phyloP scores from a whole-genome alignment of 2,329 filamentous ascomycete species.

The Trichoderma atrobrunneum region DNA sequence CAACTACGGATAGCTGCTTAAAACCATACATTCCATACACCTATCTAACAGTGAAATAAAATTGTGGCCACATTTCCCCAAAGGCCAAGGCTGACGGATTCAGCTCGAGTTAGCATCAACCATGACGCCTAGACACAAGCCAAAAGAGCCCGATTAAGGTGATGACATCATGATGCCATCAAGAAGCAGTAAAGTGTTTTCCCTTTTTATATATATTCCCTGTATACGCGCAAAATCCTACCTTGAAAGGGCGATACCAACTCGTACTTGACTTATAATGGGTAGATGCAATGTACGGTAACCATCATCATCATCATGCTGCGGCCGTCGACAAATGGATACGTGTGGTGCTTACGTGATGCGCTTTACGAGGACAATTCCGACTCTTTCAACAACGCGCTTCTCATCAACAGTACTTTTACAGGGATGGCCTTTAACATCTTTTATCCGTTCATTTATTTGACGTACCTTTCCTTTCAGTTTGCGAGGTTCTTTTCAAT shows the following conservation, averaged over 20 bases:
- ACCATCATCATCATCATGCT: not conserved
- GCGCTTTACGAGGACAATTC: not conserved
- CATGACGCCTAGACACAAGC: not conserved
- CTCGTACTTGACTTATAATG: not conserved
- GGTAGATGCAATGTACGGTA: not conserved
- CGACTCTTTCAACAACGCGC: not conserved
- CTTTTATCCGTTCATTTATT: not conserved
- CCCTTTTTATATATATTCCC: not conserved
- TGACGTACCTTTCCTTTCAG: not conserved
- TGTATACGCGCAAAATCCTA: not conserved
- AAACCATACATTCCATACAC: not conserved
- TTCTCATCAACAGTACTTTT: not conserved
- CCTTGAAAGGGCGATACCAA: not conserved
- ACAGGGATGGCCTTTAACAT: not conserved
- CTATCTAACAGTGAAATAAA: not conserved
- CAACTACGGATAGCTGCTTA: not conserved
- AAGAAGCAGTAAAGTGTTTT: not conserved
- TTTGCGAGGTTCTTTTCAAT: not conserved
- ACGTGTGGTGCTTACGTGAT: conserved; percentile 9
- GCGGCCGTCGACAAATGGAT: not conserved
- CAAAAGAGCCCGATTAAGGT: not conserved
- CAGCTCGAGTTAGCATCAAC: not conserved
- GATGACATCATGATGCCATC: not conserved
- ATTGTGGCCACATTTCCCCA: not conserved
- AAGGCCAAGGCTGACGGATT: not conserved